These are phyloP conservation scores for Termitomyces sp. DNA, from an alignment of 768 basidiomycete genomes.

Conservation along the genomic window DNA sequence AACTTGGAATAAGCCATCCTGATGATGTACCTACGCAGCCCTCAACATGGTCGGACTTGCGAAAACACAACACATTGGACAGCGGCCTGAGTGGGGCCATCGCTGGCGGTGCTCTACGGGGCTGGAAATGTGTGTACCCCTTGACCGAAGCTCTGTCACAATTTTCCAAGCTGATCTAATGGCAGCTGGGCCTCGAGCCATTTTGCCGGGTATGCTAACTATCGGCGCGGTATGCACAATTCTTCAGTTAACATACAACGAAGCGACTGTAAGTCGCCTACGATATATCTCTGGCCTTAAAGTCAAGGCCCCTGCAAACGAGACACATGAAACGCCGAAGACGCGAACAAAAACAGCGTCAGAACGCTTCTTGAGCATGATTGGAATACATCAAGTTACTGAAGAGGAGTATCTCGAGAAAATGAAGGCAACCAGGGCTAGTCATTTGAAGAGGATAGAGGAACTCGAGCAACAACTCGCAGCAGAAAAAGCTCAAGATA, in stretches of 20 bases:
- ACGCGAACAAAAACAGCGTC: slow-evolving; percentile 18
- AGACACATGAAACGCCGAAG: slow-evolving; percentile 7
- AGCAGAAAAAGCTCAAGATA: slow-evolving; percentile 25
- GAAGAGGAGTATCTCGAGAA: slow-evolving; percentile 69
- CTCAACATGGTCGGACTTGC: slow-evolving; percentile 47
- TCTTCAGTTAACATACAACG: slow-evolving; percentile 69
- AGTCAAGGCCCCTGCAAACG: slow-evolving; percentile 14
- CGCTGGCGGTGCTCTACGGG: slow-evolving; percentile 56
- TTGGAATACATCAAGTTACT: slow-evolving; percentile 55
- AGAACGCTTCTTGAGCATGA: slow-evolving; percentile 34
- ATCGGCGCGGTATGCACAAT: slow-evolving; percentile 52
- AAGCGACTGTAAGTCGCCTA: slow-evolving; percentile 55
- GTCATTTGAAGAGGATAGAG: slow-evolving; percentile 50
- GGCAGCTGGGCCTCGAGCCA: slow-evolving; percentile 56
- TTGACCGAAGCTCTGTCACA: background rate
- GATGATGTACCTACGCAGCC: slow-evolving; percentile 3
- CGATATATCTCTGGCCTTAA: slow-evolving; percentile 42
- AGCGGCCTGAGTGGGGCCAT: slow-evolving; percentile 68
- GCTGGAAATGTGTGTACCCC: slow-evolving; percentile 49
- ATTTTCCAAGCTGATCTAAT: background rate
- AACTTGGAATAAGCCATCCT: slow-evolving; percentile 18
- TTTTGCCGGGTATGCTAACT: slow-evolving; percentile 56
- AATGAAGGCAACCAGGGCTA: slow-evolving; percentile 52
- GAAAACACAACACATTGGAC: slow-evolving; percentile 60
- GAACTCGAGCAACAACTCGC: slow-evolving; percentile 45